Conservation (phyloP, 2,329 filamentous ascomycete species). For the Cryphonectria carpinicola region DNA sequence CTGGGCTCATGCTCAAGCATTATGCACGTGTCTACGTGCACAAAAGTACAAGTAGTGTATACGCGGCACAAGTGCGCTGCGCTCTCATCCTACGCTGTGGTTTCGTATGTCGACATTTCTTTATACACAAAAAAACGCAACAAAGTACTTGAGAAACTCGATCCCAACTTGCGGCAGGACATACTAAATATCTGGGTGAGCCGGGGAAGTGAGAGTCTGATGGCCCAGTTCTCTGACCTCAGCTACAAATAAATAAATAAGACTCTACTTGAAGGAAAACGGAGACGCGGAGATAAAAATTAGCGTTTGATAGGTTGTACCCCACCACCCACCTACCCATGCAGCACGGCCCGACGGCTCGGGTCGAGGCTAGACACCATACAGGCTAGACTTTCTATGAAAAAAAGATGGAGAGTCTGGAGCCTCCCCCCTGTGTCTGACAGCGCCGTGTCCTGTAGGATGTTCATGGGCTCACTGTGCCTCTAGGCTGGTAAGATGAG, state of each 20-base stretch:
- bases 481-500: not conserved
- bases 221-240: not conserved
- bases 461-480: not conserved
- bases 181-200: not conserved
- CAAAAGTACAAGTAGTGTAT: not conserved
- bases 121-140: not conserved
- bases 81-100: not conserved
- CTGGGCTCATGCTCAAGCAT: not conserved
- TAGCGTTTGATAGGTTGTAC: not conserved
- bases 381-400: not conserved
- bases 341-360: slow-evolving; percentile 17
- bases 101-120: not conserved
- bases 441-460: not conserved
- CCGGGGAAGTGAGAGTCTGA: not conserved
- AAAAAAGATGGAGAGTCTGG: not conserved
- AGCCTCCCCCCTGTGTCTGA: not conserved
- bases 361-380: slow-evolving; percentile 11
- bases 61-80: not conserved
- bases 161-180: not conserved
- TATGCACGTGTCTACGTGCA: not conserved
- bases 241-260: not conserved
- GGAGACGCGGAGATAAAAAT: not conserved
- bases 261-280: not conserved
- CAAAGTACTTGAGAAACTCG: not conserved
- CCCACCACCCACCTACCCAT: not conserved